These are phyloP conservation scores for Euphorbia corollata DNA, from an alignment of 441 rosid species.

Conservation along the genomic window DNA sequence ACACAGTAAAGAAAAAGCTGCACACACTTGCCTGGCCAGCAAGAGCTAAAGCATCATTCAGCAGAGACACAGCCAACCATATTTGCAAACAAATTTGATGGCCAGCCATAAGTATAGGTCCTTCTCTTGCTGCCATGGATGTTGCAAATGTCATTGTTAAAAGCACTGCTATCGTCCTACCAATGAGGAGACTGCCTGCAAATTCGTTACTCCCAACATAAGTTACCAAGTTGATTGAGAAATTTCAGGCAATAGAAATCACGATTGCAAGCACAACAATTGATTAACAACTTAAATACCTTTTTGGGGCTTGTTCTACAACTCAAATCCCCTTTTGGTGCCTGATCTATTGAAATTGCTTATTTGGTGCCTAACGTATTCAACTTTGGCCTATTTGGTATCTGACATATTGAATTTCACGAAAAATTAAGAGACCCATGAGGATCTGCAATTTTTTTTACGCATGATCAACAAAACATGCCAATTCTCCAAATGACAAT, in stretches of 20 bases:
- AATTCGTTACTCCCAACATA: conserved; percentile 20
- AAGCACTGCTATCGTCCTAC: conserved; percentile 80
- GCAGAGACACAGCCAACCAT: conserved; percentile 88
- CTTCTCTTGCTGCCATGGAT: conserved; percentile 80
- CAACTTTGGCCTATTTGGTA: too few species aligned
- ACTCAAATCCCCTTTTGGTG: too few species aligned
- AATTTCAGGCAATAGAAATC: neutral
- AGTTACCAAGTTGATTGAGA: conserved; percentile 8
- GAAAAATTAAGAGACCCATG: too few species aligned
- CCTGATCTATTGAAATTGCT: too few species aligned
- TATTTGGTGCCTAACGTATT: too few species aligned
- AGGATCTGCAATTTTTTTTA: too few species aligned
- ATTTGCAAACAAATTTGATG: conserved; percentile 85
- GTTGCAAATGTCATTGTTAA: conserved; percentile 75
- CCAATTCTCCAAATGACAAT: too few species aligned
- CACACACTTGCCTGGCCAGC: conserved; percentile 69
- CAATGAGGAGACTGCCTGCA: conserved; percentile 85
- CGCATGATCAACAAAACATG: too few species aligned
- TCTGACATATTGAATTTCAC: too few species aligned
- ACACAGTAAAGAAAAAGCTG: conserved; percentile 1
- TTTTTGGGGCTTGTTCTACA: too few species aligned
- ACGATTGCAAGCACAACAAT: neutral
- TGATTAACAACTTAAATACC: too few species aligned
- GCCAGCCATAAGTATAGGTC: conserved; percentile 87
- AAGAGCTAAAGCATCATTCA: conserved; percentile 90